A percentile compares a stretch with the other conserved stretches of the same genome.
Evolutionary conservation across 2,329 filamentous ascomycete species (phyloP).

Genomic region (Phialophora macrospora): DNA sequence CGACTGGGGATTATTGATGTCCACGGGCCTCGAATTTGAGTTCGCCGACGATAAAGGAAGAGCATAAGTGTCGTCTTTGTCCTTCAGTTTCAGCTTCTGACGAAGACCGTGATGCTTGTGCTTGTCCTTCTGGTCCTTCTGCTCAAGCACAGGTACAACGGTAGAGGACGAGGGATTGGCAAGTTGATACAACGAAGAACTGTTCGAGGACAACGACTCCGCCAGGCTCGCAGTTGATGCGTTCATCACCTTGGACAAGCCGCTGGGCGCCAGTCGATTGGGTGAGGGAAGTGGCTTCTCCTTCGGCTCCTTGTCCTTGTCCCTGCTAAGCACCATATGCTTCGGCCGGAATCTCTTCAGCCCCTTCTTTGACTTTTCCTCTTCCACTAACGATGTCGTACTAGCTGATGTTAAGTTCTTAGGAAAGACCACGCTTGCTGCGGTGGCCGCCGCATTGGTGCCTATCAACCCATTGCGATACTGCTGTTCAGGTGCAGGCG

Average conservation of each 20-base stretch:
- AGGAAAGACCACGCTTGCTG: constrained; percentile 67
- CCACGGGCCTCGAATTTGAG: constrained; percentile 67
- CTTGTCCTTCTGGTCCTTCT: constrained; percentile 49
- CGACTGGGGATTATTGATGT: constrained; percentile 66
- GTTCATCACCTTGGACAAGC: constrained; percentile 61
- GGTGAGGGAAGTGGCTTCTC: constrained; percentile 63
- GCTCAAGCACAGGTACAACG: constrained; percentile 47
- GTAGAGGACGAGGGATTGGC: constrained; percentile 64
- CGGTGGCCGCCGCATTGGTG: constrained; percentile 63
- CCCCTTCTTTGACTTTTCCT: constrained; percentile 58
- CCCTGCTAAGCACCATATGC: constrained; percentile 65
- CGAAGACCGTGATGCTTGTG: constrained; percentile 68
- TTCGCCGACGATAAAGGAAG: constrained; percentile 67
- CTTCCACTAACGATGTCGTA: constrained; percentile 40
- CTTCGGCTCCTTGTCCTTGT: constrained; percentile 57
- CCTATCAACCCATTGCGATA: constrained; percentile 60
- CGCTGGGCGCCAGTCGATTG: constrained; percentile 59
- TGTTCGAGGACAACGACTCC: constrained; percentile 59
- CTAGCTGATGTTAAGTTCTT: constrained; percentile 49
- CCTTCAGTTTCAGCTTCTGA: constrained; percentile 67
- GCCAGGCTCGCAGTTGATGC: constrained; percentile 64
- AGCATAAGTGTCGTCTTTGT: constrained; percentile 62
- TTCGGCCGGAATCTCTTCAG: constrained; percentile 74
- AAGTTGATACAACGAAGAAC: constrained; percentile 63
- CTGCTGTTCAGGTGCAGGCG: constrained; percentile 36